A percentile compares a stretch with the other conserved stretches of the same genome.
phyloP scores from a whole-genome alignment of 2,329 filamentous ascomycete species.

The Venturia aucupariae region DNA sequence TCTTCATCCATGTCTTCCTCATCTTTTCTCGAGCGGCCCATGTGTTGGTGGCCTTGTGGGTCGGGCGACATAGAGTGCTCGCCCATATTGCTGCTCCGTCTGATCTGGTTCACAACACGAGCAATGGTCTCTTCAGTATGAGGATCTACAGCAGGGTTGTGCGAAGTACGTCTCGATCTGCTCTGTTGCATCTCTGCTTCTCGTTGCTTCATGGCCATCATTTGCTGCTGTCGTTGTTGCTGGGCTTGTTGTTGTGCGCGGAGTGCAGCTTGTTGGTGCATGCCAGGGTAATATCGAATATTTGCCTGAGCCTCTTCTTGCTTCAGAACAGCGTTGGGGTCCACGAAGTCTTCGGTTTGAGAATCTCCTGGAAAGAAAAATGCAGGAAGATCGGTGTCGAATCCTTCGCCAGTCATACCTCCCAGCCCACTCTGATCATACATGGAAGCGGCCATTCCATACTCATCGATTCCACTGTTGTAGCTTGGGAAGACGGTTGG shows the following conservation, averaged over 20 bases:
- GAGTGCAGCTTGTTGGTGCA: slow-evolving; percentile 76
- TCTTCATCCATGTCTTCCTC: slow-evolving; percentile 98
- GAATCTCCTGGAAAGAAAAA: slow-evolving; percentile 53
- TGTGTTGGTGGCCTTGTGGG: slow-evolving; percentile 48
- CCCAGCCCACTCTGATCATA: slow-evolving; percentile 35
- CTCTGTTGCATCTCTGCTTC: slow-evolving; percentile 38
- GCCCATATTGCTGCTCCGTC: slow-evolving; percentile 56
- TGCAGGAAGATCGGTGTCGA: slow-evolving; percentile 4
- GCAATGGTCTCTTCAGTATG: slow-evolving; percentile 80
- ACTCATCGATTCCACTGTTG: slow-evolving; percentile 56
- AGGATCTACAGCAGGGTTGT: slow-evolving; percentile 30
- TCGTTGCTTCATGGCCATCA: slow-evolving; percentile 38
- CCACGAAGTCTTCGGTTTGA: slow-evolving; percentile 48
- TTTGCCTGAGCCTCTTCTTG: slow-evolving; percentile 46
- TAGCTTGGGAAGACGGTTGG: slow-evolving; percentile 43
- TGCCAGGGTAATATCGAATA: slow-evolving; percentile 81
- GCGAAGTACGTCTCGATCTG: slow-evolving; percentile 21
- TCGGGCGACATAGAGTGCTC: slow-evolving; percentile 38
- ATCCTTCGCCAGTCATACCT: slow-evolving; percentile 11
- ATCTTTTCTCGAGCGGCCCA: slow-evolving; percentile 74
- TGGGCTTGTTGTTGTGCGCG: slow-evolving; percentile 71
- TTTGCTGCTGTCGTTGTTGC: slow-evolving; percentile 29
- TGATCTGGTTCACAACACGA: slow-evolving; percentile 85
- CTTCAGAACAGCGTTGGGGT: slow-evolving; percentile 64
- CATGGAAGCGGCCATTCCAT: slow-evolving; percentile 36